phyloP scores from a whole-genome alignment of 2,329 filamentous ascomycete genomes.

The Fusarium odoratissimum region DNA sequence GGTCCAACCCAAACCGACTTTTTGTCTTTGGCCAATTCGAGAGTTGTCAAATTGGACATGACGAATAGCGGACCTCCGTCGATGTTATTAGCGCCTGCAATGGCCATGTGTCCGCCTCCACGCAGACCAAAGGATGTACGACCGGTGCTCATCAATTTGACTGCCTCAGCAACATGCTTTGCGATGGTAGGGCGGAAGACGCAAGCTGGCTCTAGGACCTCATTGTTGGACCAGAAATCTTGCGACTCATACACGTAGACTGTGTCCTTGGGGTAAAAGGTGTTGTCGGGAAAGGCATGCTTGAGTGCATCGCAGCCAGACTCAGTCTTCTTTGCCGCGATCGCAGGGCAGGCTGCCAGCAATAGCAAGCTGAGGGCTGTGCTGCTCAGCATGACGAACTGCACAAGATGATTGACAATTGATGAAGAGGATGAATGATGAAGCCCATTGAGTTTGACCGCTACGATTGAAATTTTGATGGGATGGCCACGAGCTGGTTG shows the following conservation, averaged over 20 bases:
- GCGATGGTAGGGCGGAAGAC: constrained; percentile 21
- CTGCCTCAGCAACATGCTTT: constrained; percentile 8
- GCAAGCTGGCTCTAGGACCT: constrained; percentile 18
- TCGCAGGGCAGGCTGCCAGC: neutral
- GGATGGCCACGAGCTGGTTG: neutral
- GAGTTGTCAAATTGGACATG: constrained; percentile 29
- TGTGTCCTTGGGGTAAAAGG: neutral
- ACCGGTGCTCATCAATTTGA: neutral
- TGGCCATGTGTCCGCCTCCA: constrained; percentile 40
- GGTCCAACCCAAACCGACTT: constrained; percentile 30
- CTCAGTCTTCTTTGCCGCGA: rapidly evolving
- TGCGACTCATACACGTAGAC: constrained; percentile 24
- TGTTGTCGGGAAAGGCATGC: neutral
- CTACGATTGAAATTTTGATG: rapidly evolving
- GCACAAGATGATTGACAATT: neutral
- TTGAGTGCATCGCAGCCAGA: constrained; percentile 18
- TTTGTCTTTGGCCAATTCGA: constrained; percentile 16
- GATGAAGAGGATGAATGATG: rapidly evolving
- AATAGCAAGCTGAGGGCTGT: neutral
- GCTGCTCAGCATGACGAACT: neutral
- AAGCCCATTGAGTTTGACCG: rapidly evolving
- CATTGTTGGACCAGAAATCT: constrained; percentile 31
- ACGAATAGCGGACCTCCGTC: constrained; percentile 22
- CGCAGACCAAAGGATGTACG: constrained; percentile 28
- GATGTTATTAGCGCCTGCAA: constrained; percentile 37